A percentile compares a stretch with the other conserved stretches of the same genome.
Evolutionary conservation across 2,329 filamentous ascomycete genomes (phyloP).

Genomic region (Penicillium occitanis): DNA sequence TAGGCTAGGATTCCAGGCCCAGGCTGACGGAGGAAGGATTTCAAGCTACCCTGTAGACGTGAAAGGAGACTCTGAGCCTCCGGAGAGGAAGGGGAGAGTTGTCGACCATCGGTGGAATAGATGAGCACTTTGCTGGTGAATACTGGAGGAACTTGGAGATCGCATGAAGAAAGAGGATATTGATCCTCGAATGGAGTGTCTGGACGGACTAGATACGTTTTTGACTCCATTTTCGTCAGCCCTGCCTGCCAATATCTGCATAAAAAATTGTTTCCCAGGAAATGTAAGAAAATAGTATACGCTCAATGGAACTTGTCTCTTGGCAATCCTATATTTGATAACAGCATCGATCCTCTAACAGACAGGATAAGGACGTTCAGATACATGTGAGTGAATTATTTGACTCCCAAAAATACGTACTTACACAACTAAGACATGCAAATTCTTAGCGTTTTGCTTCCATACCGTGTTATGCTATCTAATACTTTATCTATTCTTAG

Average conservation of each 20-base stretch:
- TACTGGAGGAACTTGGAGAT: background rate
- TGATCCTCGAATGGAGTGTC: background rate
- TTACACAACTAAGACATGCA: background rate
- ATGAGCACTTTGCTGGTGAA: background rate
- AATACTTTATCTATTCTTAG: background rate
- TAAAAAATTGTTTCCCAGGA: background rate
- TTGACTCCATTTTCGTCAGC: background rate
- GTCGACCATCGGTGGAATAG: background rate
- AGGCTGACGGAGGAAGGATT: background rate
- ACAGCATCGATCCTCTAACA: background rate
- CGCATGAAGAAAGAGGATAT: background rate
- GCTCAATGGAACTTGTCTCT: background rate
- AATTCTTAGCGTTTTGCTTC: background rate
- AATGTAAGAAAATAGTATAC: background rate
- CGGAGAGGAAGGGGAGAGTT: background rate
- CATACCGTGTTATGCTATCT: background rate
- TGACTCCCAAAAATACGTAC: background rate
- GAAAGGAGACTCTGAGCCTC: background rate
- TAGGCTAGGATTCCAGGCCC: background rate
- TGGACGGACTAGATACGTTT: background rate
- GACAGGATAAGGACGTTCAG: background rate
- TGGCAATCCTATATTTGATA: background rate
- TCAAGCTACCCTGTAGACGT: background rate
- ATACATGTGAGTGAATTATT: background rate
- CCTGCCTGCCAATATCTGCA: background rate